Evolutionary conservation across 1,284 basidiomycete genomes (phyloP).

Genomic region (Meripilus lineatus): DNA sequence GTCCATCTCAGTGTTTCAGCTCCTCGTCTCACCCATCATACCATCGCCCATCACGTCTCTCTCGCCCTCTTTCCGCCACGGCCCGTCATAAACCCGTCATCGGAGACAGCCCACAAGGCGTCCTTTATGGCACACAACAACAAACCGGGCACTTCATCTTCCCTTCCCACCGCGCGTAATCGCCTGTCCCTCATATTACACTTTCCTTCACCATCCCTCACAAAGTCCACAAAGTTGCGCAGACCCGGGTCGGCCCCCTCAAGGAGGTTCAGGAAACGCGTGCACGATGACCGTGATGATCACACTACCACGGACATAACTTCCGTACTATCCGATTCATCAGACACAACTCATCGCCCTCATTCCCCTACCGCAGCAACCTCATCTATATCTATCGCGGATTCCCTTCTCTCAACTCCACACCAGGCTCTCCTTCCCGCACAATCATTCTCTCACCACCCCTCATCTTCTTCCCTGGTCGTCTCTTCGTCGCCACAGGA

Average conservation of each 20-base stretch:
- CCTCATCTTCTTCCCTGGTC: conserved; percentile 10
- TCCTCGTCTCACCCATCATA: too few species aligned
- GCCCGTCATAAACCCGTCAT: too few species aligned
- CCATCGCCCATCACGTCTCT: too few species aligned
- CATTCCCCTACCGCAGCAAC: not conserved
- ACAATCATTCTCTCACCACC: conserved; percentile 5
- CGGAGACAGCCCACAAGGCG: too few species aligned
- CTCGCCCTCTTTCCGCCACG: too few species aligned
- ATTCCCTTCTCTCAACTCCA: conserved; percentile 1
- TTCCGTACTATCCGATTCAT: not conserved
- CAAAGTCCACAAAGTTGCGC: too few species aligned
- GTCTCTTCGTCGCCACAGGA: conserved; percentile 14
- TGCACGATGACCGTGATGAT: too few species aligned
- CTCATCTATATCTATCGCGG: conserved; percentile 4
- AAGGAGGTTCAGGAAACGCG: too few species aligned
- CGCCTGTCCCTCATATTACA: conserved; percentile 26
- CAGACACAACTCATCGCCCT: not conserved
- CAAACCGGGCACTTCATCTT: not conserved
- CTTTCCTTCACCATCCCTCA: conserved; percentile 12
- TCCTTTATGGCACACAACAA: not conserved
- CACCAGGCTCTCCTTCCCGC: not conserved
- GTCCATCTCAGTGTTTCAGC: too few species aligned
- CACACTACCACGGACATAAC: too few species aligned
- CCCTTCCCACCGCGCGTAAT: conserved; percentile 17
- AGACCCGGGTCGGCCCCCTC: too few species aligned